Evolutionary conservation across 108 stramenopile genomes (phyloP).

Genomic region (Cyclotella atomus): DNA sequence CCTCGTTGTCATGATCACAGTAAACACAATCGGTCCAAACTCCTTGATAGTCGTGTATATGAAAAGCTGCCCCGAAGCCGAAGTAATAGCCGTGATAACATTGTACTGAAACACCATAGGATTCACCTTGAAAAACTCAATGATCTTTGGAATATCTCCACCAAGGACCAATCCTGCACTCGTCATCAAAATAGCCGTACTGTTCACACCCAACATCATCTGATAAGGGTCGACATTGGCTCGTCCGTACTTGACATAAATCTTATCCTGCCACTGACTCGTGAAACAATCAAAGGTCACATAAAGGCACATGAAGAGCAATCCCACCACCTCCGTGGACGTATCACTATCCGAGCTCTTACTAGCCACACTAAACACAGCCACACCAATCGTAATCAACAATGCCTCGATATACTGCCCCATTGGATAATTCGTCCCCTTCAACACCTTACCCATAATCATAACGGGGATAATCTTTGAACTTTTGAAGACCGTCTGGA

Average conservation of each 20-base stretch:
- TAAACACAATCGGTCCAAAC: conserved; percentile 90
- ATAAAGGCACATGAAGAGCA: conserved; percentile 93
- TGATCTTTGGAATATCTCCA: conserved; percentile 91
- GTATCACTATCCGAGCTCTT: conserved; percentile 62
- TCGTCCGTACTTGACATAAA: conserved; percentile 93
- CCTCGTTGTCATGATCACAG: conserved; percentile 97
- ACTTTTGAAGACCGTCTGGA: conserved; percentile 96
- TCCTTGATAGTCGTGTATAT: conserved; percentile 90
- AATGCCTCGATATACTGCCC: conserved; percentile 92
- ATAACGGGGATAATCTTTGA: conserved; percentile 99
- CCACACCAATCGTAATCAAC: conserved; percentile 93
- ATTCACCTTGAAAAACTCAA: conserved; percentile 90
- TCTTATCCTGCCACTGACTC: conserved; percentile 97
- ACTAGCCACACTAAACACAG: conserved; percentile 84
- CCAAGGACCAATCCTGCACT: conserved; percentile 86
- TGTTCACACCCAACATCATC: conserved; percentile 99
- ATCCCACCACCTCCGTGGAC: conserved; percentile 83
- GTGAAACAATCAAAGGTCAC: conserved; percentile 98
- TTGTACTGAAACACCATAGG: conserved; percentile 89
- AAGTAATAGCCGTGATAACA: conserved; percentile 94
- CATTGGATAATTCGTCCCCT: conserved; percentile 88
- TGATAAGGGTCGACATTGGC: conserved; percentile 93
- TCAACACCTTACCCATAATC: conserved; percentile 95
- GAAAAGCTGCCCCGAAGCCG: conserved; percentile 94
- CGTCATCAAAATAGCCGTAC: conserved; percentile 93